phyloP scores from a whole-genome alignment of 164 flowering plant species.

The Platanus orientalis region DNA sequence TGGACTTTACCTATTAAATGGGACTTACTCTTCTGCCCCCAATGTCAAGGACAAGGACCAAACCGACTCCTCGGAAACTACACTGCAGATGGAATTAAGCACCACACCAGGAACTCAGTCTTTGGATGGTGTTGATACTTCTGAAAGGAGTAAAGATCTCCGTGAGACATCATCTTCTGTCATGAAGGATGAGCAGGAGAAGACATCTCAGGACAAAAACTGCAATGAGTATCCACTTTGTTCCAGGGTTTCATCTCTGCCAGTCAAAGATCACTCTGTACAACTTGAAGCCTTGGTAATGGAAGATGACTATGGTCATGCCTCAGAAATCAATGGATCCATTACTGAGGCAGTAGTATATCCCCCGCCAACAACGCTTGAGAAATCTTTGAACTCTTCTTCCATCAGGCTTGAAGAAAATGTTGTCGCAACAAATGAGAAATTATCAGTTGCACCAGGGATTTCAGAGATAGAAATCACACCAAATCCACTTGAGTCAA shows the following conservation, averaged over 20 bases:
- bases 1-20: not conserved
- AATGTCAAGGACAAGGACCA: slow-evolving; percentile 14
- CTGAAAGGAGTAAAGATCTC: slow-evolving; percentile 31
- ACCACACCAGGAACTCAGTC: slow-evolving; percentile 14
- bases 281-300: no score
- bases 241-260: slow-evolving; percentile 4
- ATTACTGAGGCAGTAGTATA: slow-evolving; percentile 17
- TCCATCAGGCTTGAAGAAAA: slow-evolving; percentile 20
- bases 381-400: slow-evolving; percentile 11
- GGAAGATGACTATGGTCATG: slow-evolving; percentile 6
- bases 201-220: slow-evolving; percentile 14
- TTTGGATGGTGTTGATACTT: slow-evolving; percentile 13
- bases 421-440: slow-evolving; percentile 15
- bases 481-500: slow-evolving; percentile 24
- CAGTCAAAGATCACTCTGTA: slow-evolving; percentile 8
- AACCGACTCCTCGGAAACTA: slow-evolving; percentile 4
- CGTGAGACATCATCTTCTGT: slow-evolving; percentile 23
- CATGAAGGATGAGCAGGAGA: slow-evolving; percentile 24
- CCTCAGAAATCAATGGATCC: slow-evolving; percentile 11
- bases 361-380: slow-evolving; percentile 18
- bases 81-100: slow-evolving; percentile 11
- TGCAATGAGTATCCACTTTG: slow-evolving; percentile 5
- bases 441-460: slow-evolving; percentile 22
- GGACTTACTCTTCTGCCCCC: slow-evolving; percentile 12
- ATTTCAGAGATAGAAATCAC: slow-evolving; percentile 38